A percentile compares a stretch with the other conserved stretches of the same genome.
These are phyloP conservation scores for Cryptococcus sp. DNA, from an alignment of 1,284 basidiomycete species.

Conservation along the genomic window DNA sequence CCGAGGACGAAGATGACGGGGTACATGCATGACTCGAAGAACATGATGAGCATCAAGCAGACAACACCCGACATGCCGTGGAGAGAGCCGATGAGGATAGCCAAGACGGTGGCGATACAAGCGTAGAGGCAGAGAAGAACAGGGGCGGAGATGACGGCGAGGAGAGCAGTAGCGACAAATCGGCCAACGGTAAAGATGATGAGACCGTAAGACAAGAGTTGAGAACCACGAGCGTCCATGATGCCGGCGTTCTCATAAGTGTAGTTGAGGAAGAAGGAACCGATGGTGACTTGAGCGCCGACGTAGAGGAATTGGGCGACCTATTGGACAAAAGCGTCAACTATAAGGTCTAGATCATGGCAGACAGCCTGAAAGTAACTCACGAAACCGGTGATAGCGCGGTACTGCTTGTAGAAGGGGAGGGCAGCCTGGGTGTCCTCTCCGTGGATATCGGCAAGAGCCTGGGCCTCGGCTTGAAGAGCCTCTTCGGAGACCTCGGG, in stretches of 20 bases:
- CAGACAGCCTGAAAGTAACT: constrained; percentile 60
- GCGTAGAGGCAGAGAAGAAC: constrained; percentile 64
- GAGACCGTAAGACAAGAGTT: constrained; percentile 71
- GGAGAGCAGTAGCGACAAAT: constrained; percentile 64
- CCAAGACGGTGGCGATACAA: constrained; percentile 60
- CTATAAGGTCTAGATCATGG: neutral
- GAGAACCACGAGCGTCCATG: constrained; percentile 59
- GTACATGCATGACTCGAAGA: constrained; percentile 69
- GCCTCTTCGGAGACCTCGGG: constrained; percentile 69
- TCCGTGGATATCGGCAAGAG: constrained; percentile 59
- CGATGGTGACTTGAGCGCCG: constrained; percentile 63
- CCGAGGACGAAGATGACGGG: constrained; percentile 61
- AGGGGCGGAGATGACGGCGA: constrained; percentile 65
- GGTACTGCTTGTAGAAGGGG: constrained; percentile 68
- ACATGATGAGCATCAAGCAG: constrained; percentile 69
- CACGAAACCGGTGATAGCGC: constrained; percentile 70
- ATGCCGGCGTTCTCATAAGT: constrained; percentile 66
- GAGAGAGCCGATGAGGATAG: constrained; percentile 60
- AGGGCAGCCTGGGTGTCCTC: constrained; percentile 58
- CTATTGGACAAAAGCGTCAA: neutral
- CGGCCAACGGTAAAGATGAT: constrained; percentile 70
- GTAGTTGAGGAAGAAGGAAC: constrained; percentile 71
- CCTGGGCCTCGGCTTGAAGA: constrained; percentile 55
- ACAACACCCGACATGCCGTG: constrained; percentile 63
- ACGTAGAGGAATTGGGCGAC: constrained; percentile 10